Conservation (phyloP, 768 basidiomycete species). For the Calocybe indica region DNA sequence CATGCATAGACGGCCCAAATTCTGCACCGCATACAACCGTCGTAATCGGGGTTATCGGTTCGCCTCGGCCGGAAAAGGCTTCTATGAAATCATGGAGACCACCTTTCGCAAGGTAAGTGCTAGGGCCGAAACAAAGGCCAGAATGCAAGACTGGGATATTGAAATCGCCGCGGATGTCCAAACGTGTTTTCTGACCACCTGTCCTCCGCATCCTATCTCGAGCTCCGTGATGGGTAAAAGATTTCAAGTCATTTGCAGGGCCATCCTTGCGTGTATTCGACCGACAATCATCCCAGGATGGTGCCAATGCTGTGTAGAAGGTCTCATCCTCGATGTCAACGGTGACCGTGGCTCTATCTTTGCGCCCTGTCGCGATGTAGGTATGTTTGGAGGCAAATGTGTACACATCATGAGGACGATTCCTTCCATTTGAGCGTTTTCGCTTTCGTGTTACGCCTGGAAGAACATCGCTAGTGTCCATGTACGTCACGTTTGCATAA, state of each 20-base stretch:
- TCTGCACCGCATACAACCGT: slow-evolving; percentile 32
- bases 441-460: slow-evolving; percentile 15
- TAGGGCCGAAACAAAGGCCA: slow-evolving; percentile 41
- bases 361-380: slow-evolving; percentile 31
- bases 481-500: too few relatives aligned
- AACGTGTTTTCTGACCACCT: slow-evolving; percentile 1
- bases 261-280: too few relatives aligned
- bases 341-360: slow-evolving; percentile 24
- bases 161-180: slow-evolving; percentile 39
- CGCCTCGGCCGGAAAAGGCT: slow-evolving; percentile 21
- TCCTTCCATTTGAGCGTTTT: slow-evolving; percentile 23
- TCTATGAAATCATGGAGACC: slow-evolving; percentile 51
- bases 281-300: slow-evolving; percentile 8
- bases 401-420: slow-evolving; percentile 25
- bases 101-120: slow-evolving; percentile 55
- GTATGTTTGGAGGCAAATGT: slow-evolving; percentile 30
- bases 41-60: slow-evolving; percentile 20
- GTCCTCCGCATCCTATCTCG: not conserved
- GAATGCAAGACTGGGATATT: slow-evolving; percentile 42
- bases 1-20: slow-evolving; percentile 36
- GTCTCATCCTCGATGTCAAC: slow-evolving; percentile 39
- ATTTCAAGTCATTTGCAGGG: not conserved
- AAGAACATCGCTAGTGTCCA: not conserved
- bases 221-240: slow-evolving; percentile 10
- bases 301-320: slow-evolving; percentile 35